Evolutionary conservation across 768 basidiomycete genomes (phyloP), one percentile per base, ranked within the genome.

Genomic region (Dioszegia hungarica): DNA sequence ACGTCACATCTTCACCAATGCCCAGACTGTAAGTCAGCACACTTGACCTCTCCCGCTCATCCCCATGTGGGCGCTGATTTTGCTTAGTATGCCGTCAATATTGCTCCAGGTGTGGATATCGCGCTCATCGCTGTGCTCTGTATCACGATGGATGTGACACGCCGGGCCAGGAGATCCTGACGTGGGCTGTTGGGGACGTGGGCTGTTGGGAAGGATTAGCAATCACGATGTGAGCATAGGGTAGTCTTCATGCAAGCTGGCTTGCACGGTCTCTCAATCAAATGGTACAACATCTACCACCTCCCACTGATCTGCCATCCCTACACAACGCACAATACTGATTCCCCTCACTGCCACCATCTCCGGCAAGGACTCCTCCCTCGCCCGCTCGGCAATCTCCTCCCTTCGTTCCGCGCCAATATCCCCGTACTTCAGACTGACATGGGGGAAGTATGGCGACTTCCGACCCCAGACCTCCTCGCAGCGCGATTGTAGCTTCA

Each of bases 61-160:
- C 25, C 14, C 8, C 22, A 19, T 9, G 43, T 9, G 17, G 17
- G 3, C 9, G 43, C 43, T 44, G 43, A 44, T 19, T 5, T 44
- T 4, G 8, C 19, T 45, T 38, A 71, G 68, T 73, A 73, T 56
- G 68, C 64, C 48, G 67, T 77, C n/a, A 73, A 66, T 17, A 64
- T 75, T 47, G 74, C 74, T 6, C 69, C 72, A 1, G 68, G 70
- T 2, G 74, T 77, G 2, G 74, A 75, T 47, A 59, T 75, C 15
- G 61, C 72, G 1, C 62, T 77, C 11, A 72, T 75, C 15, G 67
- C 73, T 20, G 76, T 72, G 1, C 64, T 75, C 44, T 72, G 70
- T 44, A 71, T 77, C n/a, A n/a, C n/a, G n/a, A n/a, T n/a, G n/a
- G n/a, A n/a, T n/a, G n/a, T n/a, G n/a, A n/a, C n/a, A n/a, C n/a